phyloP scores from a whole-genome alignment of 176 grass and related monocot species.

The sorghum (Sorghum bicolor) region DNA sequence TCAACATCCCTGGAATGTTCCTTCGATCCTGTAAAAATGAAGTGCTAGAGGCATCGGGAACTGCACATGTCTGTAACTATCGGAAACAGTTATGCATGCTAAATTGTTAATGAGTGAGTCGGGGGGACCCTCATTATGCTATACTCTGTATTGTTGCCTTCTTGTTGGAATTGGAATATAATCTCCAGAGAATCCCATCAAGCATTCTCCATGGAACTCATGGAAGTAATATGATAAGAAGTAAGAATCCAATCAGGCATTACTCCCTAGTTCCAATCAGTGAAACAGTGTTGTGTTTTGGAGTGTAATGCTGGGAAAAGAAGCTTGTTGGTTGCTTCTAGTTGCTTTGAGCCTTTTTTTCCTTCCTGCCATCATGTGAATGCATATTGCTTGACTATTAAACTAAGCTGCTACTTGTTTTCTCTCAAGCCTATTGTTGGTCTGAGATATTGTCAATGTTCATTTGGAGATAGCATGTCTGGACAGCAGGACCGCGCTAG shows the following conservation, averaged over 20 bases:
- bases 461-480: slow-evolving; percentile 52
- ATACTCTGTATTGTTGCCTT: slow-evolving; percentile 1
- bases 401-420: neutral
- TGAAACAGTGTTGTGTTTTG: neutral
- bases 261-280: neutral
- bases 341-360: neutral
- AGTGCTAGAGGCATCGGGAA: neutral
- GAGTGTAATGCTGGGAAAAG: neutral
- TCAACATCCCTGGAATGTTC: neutral
- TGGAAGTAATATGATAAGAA: neutral
- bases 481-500: slow-evolving; percentile 52
- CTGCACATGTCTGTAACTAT: neutral
- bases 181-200: neutral
- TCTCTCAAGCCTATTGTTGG: neutral
- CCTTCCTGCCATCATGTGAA: neutral
- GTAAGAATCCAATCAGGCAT: neutral
- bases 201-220: neutral
- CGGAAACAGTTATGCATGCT: neutral
- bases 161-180: slow-evolving; percentile 17
- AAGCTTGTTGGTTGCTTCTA: neutral
- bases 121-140: neutral
- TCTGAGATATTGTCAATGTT: slow-evolving; percentile 43
- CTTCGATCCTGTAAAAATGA: neutral
- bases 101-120: neutral
- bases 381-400: neutral